Conservation (phyloP, 2,329 filamentous ascomycete genomes). For the Fusarium chuoi region DNA sequence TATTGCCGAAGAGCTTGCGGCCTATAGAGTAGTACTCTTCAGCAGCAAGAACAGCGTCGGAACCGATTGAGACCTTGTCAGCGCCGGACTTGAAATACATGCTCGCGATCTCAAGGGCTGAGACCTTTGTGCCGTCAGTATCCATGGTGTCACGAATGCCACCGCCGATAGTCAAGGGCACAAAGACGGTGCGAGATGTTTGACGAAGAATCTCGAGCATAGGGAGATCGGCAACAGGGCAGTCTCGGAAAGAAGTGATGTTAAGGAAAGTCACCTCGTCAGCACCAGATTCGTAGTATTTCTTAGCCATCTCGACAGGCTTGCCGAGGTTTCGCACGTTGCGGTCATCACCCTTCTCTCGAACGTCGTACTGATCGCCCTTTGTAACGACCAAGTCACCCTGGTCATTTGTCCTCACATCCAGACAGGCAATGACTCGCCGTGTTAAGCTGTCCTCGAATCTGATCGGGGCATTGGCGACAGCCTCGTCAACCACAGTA, state of each 20-base stretch:
- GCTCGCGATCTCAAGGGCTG: constrained; percentile 90
- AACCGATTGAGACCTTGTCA: constrained; percentile 97
- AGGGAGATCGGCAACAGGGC: constrained; percentile 87
- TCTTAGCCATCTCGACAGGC: constrained; percentile 91
- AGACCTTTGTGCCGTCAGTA: constrained; percentile 85
- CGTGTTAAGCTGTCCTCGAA: constrained; percentile 80
- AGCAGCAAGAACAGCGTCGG: constrained; percentile 91
- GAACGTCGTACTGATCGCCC: constrained; percentile 97
- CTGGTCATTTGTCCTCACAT: constrained; percentile 92
- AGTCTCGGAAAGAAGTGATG: constrained; percentile 97
- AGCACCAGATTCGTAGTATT: constrained; percentile 95
- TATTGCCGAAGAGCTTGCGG: constrained; percentile 77
- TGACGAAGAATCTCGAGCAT: constrained; percentile 94
- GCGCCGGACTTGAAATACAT: constrained; percentile 98
- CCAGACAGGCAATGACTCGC: constrained; percentile 93
- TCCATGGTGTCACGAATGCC: constrained; percentile 95
- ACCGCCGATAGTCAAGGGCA: constrained; percentile 93
- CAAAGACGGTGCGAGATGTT: constrained; percentile 92
- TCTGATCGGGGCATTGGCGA: constrained; percentile 20
- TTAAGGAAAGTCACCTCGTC: constrained; percentile 98
- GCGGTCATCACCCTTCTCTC: constrained; percentile 78
- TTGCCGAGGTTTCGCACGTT: constrained; percentile 92
- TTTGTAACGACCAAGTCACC: constrained; percentile 98
- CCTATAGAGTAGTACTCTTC: constrained; percentile 86
- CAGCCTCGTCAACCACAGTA: constrained; percentile 24